These are phyloP conservation scores for Capsicum chinense DNA, from an alignment of 257 asterid genomes.

Conservation along the genomic window DNA sequence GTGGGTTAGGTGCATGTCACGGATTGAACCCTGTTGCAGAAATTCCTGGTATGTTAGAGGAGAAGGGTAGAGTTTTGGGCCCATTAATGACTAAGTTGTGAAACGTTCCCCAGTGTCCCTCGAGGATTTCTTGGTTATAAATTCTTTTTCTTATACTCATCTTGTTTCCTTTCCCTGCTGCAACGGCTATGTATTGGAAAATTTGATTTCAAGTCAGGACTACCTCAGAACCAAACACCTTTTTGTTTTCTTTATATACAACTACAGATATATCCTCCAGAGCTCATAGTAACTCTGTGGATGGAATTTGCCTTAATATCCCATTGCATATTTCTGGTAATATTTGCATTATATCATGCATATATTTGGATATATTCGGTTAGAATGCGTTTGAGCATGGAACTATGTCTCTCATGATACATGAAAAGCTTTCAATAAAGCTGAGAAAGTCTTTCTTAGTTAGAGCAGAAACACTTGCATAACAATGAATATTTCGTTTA, in stretches of 20 bases:
- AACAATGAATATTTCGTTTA: background rate
- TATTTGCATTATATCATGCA: slow-evolving; percentile 1
- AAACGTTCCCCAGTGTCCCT: background rate
- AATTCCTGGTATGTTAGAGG: background rate
- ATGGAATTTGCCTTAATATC: background rate
- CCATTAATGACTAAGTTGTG: background rate
- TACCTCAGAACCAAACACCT: slow-evolving; percentile 1
- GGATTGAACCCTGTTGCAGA: background rate
- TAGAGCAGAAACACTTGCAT: background rate
- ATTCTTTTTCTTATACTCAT: background rate
- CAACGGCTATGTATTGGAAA: background rate
- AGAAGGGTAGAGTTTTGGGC: background rate
- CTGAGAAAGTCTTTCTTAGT: slow-evolving; percentile 8
- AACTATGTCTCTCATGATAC: background rate
- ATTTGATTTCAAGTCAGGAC: background rate
- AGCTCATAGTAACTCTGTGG: background rate
- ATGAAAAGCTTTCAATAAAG: background rate
- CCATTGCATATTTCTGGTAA: background rate
- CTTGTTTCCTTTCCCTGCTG: background rate
- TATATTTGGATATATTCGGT: background rate
- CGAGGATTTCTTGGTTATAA: slow-evolving; percentile 10
- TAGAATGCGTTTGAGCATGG: background rate
- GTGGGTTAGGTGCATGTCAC: background rate
- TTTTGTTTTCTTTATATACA: background rate
- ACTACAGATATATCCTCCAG: slow-evolving; percentile 8